Conservation (phyloP, 345 rosid species). For the Triadica sebifera region DNA sequence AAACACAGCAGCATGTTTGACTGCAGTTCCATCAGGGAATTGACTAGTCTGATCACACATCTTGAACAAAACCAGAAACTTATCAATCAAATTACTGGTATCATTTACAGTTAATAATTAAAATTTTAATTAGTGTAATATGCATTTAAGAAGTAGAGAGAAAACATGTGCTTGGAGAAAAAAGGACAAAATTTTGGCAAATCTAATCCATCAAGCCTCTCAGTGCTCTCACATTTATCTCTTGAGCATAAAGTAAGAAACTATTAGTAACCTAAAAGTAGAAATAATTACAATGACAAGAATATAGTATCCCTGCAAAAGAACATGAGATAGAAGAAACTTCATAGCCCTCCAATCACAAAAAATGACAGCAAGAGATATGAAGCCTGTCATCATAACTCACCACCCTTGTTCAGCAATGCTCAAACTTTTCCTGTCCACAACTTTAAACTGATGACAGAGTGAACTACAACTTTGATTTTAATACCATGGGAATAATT, state of each 20-base stretch:
- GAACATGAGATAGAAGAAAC: not conserved
- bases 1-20: not conserved
- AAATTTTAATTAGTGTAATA: not conserved
- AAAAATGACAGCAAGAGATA: not conserved
- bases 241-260: not conserved
- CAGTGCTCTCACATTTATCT: not conserved
- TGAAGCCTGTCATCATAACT: not conserved
- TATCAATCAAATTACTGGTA: not conserved
- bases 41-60: constrained; percentile 4
- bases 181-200: not conserved
- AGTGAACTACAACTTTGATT: not conserved
- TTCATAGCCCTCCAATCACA: not conserved
- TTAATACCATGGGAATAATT: not conserved
- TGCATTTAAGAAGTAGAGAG: not conserved
- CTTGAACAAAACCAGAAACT: not conserved
- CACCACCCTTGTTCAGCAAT: not conserved
- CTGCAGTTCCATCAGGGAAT: constrained; percentile 3
- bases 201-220: not conserved
- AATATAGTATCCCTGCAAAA: not conserved
- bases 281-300: not conserved
- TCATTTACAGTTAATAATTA: not conserved
- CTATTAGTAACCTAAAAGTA: not conserved
- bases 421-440: not conserved
- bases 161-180: not conserved
- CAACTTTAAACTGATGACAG: not conserved